phyloP scores from a whole-genome alignment of 495 filamentous ascomycete species.

The Annulohypoxylon bovei region DNA sequence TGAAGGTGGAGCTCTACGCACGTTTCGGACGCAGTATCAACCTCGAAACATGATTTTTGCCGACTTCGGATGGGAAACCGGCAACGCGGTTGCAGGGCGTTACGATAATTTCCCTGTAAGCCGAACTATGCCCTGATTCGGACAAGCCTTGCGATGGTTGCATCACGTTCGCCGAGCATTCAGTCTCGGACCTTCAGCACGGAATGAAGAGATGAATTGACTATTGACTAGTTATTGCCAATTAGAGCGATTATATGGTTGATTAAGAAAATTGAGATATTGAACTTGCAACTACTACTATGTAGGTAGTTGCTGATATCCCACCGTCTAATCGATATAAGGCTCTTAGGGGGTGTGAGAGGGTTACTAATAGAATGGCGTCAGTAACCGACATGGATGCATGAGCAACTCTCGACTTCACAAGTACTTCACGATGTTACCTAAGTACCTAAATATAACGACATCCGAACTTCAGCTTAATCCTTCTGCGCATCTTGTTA shows the following conservation, averaged over 20 bases:
- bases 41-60: conserved; percentile 76
- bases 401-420: background rate
- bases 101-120: background rate
- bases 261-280: background rate
- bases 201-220: background rate
- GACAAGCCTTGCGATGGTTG: background rate
- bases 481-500: background rate
- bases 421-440: background rate
- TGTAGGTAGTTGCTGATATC: background rate
- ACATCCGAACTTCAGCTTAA: background rate
- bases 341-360: background rate
- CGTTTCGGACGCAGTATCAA: conserved; percentile 96
- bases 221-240: background rate
- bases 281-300: background rate
- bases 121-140: background rate
- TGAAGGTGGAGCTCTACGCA: conserved; percentile 93
- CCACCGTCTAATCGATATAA: background rate
- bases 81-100: background rate
- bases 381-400: background rate
- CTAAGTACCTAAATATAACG: background rate
- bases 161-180: background rate
- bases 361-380: background rate
- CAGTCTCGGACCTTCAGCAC: background rate
- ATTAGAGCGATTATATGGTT: background rate
- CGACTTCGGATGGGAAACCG: background rate